Conservation (phyloP, 1,139 yeast species). For the Ogataea hybrid region DNA sequence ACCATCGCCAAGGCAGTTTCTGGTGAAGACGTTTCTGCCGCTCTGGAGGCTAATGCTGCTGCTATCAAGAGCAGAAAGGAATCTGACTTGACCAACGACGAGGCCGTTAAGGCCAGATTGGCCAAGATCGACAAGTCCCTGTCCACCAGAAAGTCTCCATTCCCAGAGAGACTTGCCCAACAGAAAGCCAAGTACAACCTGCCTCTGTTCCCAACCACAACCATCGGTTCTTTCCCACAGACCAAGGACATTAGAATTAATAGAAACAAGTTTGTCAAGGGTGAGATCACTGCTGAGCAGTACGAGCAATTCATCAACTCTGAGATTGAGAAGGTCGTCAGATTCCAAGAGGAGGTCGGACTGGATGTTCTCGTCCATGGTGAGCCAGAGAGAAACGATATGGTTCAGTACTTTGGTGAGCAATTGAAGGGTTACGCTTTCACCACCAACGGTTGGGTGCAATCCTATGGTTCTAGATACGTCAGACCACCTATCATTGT, state of each 20-base stretch:
- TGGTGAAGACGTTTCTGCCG: slow-evolving; percentile 66
- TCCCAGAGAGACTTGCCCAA: slow-evolving; percentile 81
- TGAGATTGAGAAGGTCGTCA: slow-evolving; percentile 93
- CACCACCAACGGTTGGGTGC: slow-evolving; percentile 99
- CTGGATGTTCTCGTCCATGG: slow-evolving; percentile 98
- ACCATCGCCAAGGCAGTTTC: slow-evolving; percentile 84
- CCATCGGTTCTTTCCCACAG: slow-evolving; percentile 99
- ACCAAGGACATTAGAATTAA: slow-evolving; percentile 97
- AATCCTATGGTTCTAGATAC: slow-evolving; percentile 99
- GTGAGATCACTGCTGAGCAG: slow-evolving; percentile 90
- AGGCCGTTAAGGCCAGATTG: slow-evolving; percentile 86
- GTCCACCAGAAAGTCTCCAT: slow-evolving; percentile 83
- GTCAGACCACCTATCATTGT: slow-evolving; percentile 99
- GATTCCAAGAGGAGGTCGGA: slow-evolving; percentile 99
- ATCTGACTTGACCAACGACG: slow-evolving; percentile 87
- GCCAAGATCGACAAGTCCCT: slow-evolving; percentile 74
- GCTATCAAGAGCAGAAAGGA: slow-evolving; percentile 83
- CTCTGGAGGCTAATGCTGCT: slow-evolving; percentile 81
- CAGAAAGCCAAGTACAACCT: slow-evolving; percentile 87
- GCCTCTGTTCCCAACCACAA: slow-evolving; percentile 99
- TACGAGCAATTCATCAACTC: slow-evolving; percentile 95
- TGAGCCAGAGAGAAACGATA: slow-evolving; percentile 99
- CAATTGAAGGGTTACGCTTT: slow-evolving; percentile 96
- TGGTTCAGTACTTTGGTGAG: slow-evolving; percentile 99
- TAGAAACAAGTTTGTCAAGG: slow-evolving; percentile 98